These are phyloP conservation scores for Botrytis fragariae DNA, from an alignment of 2,329 filamentous ascomycete genomes.

Conservation along the genomic window DNA sequence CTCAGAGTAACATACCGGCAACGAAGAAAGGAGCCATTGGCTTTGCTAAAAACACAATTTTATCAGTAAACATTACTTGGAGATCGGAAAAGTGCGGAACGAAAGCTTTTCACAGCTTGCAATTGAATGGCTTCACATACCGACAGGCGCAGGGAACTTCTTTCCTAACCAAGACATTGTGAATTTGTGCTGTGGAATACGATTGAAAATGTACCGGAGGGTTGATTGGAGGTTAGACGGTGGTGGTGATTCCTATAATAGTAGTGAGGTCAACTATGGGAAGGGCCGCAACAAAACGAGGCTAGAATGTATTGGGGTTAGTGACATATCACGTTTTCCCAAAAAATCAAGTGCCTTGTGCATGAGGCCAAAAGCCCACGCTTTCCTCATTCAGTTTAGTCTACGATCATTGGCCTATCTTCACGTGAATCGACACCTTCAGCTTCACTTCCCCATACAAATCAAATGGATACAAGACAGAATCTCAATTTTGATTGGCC, in stretches of 20 bases:
- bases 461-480: not conserved
- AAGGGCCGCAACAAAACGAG: not conserved
- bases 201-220: slow-evolving; percentile 40
- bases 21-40: slow-evolving; percentile 92
- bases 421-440: not conserved
- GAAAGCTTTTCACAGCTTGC: slow-evolving; percentile 21
- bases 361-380: not conserved
- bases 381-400: not conserved
- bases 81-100: slow-evolving; percentile 17
- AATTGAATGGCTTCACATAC: slow-evolving; percentile 55
- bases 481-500: slow-evolving; percentile 1
- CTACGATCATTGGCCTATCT: not conserved
- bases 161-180: slow-evolving; percentile 79
- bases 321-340: not conserved
- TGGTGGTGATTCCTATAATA: slow-evolving; percentile 9
- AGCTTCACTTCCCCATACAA: slow-evolving; percentile 1
- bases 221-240: slow-evolving; percentile 26
- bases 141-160: slow-evolving; percentile 76
- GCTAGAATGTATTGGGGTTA: slow-evolving; percentile 10
- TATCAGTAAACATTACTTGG: slow-evolving; percentile 9
- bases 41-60: slow-evolving; percentile 60
- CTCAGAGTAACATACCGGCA: slow-evolving; percentile 68
- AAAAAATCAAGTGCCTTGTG: fast-evolving
- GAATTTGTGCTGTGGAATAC: slow-evolving; percentile 39
- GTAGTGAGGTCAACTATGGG: slow-evolving; percentile 7